phyloP scores from a whole-genome alignment of 2,329 filamentous ascomycete genomes.

The Tolypocladium ophioglossoides region DNA sequence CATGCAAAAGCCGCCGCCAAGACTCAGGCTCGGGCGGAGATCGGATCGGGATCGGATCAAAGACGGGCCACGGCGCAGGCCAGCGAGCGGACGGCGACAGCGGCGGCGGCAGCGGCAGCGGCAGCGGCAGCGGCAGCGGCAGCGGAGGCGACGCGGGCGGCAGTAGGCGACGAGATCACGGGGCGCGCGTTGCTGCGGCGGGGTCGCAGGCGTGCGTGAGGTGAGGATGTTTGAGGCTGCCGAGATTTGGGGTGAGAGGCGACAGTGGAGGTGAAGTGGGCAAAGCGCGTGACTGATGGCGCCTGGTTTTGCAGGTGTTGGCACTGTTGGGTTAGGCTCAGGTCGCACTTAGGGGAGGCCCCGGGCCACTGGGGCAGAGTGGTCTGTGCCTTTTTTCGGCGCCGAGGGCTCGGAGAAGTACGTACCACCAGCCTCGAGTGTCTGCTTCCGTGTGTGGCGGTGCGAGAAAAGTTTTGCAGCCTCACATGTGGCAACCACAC shows the following conservation, averaged over 20 bases:
- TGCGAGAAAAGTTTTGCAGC: neutral
- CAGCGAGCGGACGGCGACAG: neutral
- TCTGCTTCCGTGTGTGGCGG: neutral
- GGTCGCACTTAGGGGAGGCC: neutral
- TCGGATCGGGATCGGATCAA: conserved; percentile 5
- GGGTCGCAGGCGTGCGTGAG: neutral
- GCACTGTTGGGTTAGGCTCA: conserved; percentile 18
- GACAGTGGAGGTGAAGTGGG: conserved; percentile 17
- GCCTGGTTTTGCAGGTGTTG: conserved; percentile 14
- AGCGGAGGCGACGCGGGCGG: neutral
- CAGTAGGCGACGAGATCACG: neutral
- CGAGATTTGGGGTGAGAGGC: neutral
- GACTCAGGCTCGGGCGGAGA: conserved; percentile 4
- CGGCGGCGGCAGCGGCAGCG: neutral
- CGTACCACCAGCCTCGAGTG: neutral
- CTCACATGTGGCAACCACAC: neutral
- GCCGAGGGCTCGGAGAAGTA: neutral
- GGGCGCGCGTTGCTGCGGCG: neutral
- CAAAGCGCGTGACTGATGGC: conserved; percentile 27
- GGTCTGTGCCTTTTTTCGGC: neutral
- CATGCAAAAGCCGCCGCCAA: conserved; percentile 14
- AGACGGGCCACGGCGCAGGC: neutral
- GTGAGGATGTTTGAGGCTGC: neutral
- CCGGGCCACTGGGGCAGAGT: neutral
- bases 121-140: neutral